Base-by-base conservation (phyloP, 1,284 basidiomycete species). In the Meripilus lineatus region DNA sequence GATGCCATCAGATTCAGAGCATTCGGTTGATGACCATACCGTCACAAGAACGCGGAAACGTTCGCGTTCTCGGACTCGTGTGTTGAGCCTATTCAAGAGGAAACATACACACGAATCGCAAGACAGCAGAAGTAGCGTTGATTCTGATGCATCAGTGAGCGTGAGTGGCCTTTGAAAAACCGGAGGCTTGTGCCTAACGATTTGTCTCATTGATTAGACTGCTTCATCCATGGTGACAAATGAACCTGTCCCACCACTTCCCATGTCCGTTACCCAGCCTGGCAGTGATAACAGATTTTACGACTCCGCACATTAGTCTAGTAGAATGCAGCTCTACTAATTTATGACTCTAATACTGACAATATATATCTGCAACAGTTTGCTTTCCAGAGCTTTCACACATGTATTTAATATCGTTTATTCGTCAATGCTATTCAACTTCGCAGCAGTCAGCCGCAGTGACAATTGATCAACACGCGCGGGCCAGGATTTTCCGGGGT, bases 1-100 rank as follows among this genome's bases (percentile, higher is more conserved):
- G n/a, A n/a, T 46, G n/a, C 17, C 37, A 30, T 13, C 41, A 20
- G 45, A 49, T 8, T 39, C 45, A 4, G 42, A 49, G 18, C 15
- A 39, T 15, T n/a, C 35, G 24, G 37, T 30, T 17, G 22, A 15
- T 3, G 40, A 38, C n/a, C 37, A n/a, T 10, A 45, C 10, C 4
- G 32, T 24, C 14, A n/a, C n/a, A n/a, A 24, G 52, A 3, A 44
- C 50, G 6, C 52, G 38, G 34, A 49, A 43, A 18, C 32, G 10
- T 36, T 41, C 36, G 13, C 48, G 56, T 11, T 32, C 45, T 28
- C n/a, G n/a, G n/a, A n/a, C n/a, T n/a, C 59, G 70, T 37, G 61
- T 73, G 44, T 61, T 68, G 42, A 73, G 68, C 44, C 51, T 74
- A 3, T 74, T 74, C 53, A 62, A 55, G 46, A 61, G 67, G 14